Percentiles rank a stretch among this genome's conserved stretches.
Evolutionary conservation across 352 stramenopile genomes (phyloP).

Genomic region (Phytophthora colocasiae): DNA sequence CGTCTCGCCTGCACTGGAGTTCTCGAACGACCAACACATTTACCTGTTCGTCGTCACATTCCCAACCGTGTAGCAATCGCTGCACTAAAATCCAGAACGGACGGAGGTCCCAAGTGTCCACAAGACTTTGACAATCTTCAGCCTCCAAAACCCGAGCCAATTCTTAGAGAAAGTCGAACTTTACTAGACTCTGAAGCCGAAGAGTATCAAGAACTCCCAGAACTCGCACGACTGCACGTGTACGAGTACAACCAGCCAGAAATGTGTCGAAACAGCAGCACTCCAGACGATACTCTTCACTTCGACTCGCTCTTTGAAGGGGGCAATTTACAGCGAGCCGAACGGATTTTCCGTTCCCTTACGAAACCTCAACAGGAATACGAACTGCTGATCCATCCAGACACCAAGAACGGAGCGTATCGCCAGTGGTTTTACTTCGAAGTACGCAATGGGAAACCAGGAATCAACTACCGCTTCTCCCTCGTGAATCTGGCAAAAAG

Average conservation of each 20-base stretch:
- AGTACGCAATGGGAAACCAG: conserved; percentile 63
- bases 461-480: conserved; percentile 70
- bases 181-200: conserved; percentile 47
- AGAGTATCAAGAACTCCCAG: conserved; percentile 37
- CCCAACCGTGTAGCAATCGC: conserved; percentile 13
- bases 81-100: conserved; percentile 3
- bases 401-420: conserved; percentile 86
- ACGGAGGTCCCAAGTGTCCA: not conserved
- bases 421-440: conserved; percentile 94
- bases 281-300: conserved; percentile 58
- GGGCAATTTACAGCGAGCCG: conserved; percentile 66
- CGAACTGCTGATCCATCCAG: conserved; percentile 74
- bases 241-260: conserved; percentile 81
- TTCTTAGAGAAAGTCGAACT: conserved; percentile 50
- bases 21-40: conserved; percentile 44
- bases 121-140: conserved; percentile 11
- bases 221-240: conserved; percentile 48
- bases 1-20: conserved; percentile 51
- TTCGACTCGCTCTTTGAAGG: conserved; percentile 86
- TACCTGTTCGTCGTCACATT: conserved; percentile 57
- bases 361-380: conserved; percentile 59
- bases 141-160: conserved; percentile 43
- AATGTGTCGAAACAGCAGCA: conserved; percentile 40
- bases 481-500: conserved; percentile 87
- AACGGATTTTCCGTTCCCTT: conserved; percentile 57